phyloP scores from a whole-genome alignment of 164 flowering plant species.

The Magnolia kwangsiensis region DNA sequence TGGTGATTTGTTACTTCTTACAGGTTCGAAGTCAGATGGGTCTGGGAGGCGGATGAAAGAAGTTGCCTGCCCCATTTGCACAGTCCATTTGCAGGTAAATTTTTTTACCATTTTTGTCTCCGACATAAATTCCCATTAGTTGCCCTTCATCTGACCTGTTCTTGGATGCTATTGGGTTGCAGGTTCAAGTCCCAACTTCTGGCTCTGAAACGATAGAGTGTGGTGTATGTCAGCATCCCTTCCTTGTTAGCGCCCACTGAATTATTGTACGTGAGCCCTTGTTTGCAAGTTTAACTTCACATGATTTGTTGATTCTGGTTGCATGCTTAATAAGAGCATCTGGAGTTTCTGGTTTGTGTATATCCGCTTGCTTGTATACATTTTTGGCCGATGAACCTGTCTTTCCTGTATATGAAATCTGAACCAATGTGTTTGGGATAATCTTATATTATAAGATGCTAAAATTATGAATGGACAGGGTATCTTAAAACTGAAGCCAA shows the following conservation, averaged over 20 bases:
- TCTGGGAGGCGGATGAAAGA: slow-evolving; percentile 83
- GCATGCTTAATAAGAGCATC: slow-evolving; percentile 1
- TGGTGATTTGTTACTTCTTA: not conserved
- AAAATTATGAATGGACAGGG: too few relatives aligned
- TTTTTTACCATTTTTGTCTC: not conserved
- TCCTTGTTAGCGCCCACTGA: slow-evolving; percentile 87
- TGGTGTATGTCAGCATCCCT: slow-evolving; percentile 95
- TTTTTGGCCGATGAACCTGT: not conserved
- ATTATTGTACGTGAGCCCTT: not conserved
- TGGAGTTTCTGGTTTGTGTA: slow-evolving; percentile 2
- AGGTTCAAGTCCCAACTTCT: slow-evolving; percentile 82
- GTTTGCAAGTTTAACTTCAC: not conserved
- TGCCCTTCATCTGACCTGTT: not conserved
- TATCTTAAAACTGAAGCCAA: too few relatives aligned
- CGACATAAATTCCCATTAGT: not conserved
- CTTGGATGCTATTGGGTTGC: slow-evolving; percentile 12
- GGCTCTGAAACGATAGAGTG: slow-evolving; percentile 98
- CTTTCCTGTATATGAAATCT: not conserved
- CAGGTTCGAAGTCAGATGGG: slow-evolving; percentile 59
- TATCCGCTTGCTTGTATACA: not conserved
- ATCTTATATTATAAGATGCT: too few relatives aligned
- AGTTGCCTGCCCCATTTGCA: slow-evolving; percentile 96
- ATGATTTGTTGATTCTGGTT: slow-evolving; percentile 6
- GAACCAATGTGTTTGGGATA: too few relatives aligned
- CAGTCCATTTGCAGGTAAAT: slow-evolving; percentile 91